Conservation (phyloP, 352 stramenopile species). For the Thalassiosira ordinaria region DNA sequence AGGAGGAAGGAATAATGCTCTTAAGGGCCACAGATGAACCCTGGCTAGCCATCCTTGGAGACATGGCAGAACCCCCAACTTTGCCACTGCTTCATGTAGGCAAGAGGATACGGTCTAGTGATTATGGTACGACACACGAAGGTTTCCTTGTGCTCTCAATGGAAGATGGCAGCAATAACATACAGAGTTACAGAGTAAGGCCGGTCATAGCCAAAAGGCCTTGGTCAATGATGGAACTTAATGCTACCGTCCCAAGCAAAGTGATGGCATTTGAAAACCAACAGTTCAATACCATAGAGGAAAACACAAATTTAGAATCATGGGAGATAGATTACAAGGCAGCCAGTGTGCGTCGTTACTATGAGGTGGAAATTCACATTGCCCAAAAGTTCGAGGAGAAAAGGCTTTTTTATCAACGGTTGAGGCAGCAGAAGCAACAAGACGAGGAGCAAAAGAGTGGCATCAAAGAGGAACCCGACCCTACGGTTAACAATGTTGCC, state of each 20-base stretch:
- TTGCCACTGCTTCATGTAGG: conserved; percentile 41
- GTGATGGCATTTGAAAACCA: conserved; percentile 35
- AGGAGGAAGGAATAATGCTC: not conserved
- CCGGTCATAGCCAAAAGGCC: conserved; percentile 48
- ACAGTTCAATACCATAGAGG: too few species aligned
- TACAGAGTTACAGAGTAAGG: conserved; percentile 12
- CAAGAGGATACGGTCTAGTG: conserved; percentile 34
- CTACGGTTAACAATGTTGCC: too few species aligned
- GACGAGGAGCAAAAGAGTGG: conserved; percentile 17
- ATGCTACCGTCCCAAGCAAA: conserved; percentile 36
- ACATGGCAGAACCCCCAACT: conserved; percentile 3
- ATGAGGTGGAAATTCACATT: conserved; percentile 73
- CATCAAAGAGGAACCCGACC: too few species aligned
- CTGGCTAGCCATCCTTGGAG: conserved; percentile 12
- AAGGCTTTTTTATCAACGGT: conserved; percentile 17
- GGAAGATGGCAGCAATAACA: not conserved
- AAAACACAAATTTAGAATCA: not conserved
- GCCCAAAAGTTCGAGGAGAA: conserved; percentile 66
- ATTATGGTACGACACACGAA: conserved; percentile 39
- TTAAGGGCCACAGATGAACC: conserved; percentile 14
- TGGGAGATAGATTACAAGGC: conserved; percentile 54
- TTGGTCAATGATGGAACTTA: conserved; percentile 51
- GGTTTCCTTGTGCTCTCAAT: conserved; percentile 33
- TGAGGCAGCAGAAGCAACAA: conserved; percentile 22
- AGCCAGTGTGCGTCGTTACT: conserved; percentile 64